Percentiles rank a stretch among this genome's conserved stretches.
phyloP scores from a whole-genome alignment of 352 stramenopile genomes.

The Aphanomyces invadans region DNA sequence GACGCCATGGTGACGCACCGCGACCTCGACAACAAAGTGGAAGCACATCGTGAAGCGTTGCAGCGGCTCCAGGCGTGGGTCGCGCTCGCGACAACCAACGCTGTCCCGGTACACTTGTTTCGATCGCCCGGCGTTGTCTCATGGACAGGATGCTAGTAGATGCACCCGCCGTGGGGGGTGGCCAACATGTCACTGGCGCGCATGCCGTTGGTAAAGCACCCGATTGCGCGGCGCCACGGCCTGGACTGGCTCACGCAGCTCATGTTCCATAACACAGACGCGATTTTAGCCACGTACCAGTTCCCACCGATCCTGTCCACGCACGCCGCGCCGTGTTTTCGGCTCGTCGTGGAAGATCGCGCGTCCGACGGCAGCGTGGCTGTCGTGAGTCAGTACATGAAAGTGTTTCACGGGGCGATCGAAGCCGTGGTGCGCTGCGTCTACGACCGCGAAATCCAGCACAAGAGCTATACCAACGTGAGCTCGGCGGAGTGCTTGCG shows the following conservation, averaged over 20 bases:
- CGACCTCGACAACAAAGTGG: neutral
- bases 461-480: neutral
- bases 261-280: conserved; percentile 1
- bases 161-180: neutral
- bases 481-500: neutral
- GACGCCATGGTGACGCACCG: neutral
- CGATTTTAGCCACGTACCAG: neutral
- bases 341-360: too few relatives aligned
- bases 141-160: neutral
- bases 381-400: neutral
- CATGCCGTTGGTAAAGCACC: neutral
- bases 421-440: neutral
- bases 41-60: neutral
- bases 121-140: neutral
- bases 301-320: neutral
- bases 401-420: neutral
- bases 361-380: neutral
- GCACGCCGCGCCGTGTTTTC: too few relatives aligned
- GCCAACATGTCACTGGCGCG: neutral
- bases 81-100: neutral
- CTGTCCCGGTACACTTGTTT: neutral
- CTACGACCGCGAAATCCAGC: neutral
- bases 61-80: neutral
- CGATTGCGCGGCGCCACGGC: neutral
- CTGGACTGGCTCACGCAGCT: neutral